These are phyloP conservation scores for Peronospora farinosa DNA, from an alignment of 352 stramenopile genomes.

Conservation along the genomic window DNA sequence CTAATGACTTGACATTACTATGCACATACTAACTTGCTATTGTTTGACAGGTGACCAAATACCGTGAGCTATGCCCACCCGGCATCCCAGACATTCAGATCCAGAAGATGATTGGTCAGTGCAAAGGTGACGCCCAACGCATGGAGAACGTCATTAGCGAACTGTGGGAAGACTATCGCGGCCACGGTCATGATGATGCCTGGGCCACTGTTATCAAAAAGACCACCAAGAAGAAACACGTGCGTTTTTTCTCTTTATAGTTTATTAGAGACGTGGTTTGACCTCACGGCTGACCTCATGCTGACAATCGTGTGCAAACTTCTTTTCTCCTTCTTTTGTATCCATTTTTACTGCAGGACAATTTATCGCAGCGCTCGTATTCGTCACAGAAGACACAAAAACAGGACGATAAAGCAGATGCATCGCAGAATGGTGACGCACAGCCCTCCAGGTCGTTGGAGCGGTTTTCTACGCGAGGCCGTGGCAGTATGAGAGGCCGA, in stretches of 20 bases:
- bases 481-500: conserved; percentile 45
- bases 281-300: background rate
- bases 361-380: conserved; percentile 28
- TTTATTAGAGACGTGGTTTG: background rate
- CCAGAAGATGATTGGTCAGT: conserved; percentile 54
- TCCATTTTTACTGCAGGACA: conserved; percentile 9
- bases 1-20: background rate
- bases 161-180: conserved; percentile 78
- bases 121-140: conserved; percentile 63
- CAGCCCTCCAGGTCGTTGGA: conserved; percentile 26
- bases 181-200: conserved; percentile 51
- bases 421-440: conserved; percentile 24
- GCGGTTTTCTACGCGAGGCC: conserved; percentile 32
- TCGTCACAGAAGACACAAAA: conserved; percentile 40
- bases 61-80: conserved; percentile 76
- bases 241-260: conserved; percentile 4
- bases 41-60: conserved; percentile 51
- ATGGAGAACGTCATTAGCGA: conserved; percentile 77
- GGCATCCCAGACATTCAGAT: conserved; percentile 75
- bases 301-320: conserved; percentile 1
- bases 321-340: conserved; percentile 2
- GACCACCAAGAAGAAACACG: conserved; percentile 61
- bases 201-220: conserved; percentile 82
- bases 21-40: background rate
- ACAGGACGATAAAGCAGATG: conserved; percentile 20